These are phyloP conservation scores for Pyricularia sp. DNA, from an alignment of 2,329 filamentous ascomycete species.

Conservation along the genomic window DNA sequence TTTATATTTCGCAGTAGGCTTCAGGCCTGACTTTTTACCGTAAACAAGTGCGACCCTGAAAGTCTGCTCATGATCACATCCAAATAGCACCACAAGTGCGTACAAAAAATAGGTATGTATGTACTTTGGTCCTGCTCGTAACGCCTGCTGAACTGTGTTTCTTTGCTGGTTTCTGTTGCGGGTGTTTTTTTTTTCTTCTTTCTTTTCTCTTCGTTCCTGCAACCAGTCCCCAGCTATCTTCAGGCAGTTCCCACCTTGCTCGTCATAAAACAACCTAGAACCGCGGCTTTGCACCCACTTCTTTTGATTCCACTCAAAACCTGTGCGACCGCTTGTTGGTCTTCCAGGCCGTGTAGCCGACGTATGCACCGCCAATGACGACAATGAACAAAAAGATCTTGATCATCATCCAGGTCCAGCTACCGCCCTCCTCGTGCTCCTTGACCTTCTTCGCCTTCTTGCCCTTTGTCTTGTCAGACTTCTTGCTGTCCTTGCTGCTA, in stretches of 20 bases:
- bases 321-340: constrained; percentile 46
- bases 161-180: neutral
- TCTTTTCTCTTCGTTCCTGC: neutral
- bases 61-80: neutral
- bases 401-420: constrained; percentile 54
- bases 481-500: constrained; percentile 22
- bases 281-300: neutral
- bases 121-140: neutral
- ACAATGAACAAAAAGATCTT: constrained; percentile 70
- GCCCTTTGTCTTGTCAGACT: constrained; percentile 23
- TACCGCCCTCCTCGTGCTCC: constrained; percentile 29
- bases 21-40: neutral
- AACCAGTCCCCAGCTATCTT: neutral
- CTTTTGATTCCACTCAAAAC: constrained; percentile 24
- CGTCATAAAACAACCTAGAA: neutral
- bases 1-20: neutral
- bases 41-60: neutral
- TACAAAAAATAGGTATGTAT: neutral
- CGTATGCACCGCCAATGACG: constrained; percentile 60
- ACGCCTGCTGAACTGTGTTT: neutral
- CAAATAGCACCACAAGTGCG: neutral
- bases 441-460: constrained; percentile 22
- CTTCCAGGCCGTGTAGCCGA: constrained; percentile 76
- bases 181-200: too few relatives aligned
- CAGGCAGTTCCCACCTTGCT: neutral